Percentiles rank a stretch among this genome's conserved stretches.
These are phyloP conservation scores for Physcia stellaris DNA, from an alignment of 495 filamentous ascomycete species.

Conservation along the genomic window DNA sequence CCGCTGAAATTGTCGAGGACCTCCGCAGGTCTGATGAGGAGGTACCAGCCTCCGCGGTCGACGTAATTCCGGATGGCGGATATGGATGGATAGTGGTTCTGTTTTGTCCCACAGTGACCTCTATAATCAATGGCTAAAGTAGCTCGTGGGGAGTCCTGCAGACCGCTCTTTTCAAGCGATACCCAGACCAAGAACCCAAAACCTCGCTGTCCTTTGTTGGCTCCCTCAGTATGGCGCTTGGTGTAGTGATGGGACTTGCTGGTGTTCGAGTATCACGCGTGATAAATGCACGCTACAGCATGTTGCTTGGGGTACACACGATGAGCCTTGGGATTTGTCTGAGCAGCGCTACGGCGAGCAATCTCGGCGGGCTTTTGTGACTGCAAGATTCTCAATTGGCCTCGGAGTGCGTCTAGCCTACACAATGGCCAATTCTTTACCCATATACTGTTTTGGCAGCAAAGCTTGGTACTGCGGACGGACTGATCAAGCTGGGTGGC, in stretches of 20 bases:
- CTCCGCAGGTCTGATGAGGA: not conserved
- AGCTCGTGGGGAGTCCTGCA: slow-evolving; percentile 48
- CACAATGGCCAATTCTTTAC: slow-evolving; percentile 13
- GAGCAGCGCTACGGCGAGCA: slow-evolving; percentile 33
- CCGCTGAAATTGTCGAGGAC: not conserved
- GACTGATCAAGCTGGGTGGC: slow-evolving; percentile 39
- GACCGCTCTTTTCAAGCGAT: slow-evolving; percentile 32
- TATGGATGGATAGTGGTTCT: slow-evolving; percentile 45
- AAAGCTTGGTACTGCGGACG: slow-evolving; percentile 44
- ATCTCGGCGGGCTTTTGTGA: slow-evolving; percentile 42
- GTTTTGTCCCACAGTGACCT: slow-evolving; percentile 36
- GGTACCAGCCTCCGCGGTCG: slow-evolving; percentile 2
- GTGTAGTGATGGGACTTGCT: slow-evolving; percentile 33
- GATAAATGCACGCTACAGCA: slow-evolving; percentile 31
- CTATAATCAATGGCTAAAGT: slow-evolving; percentile 39
- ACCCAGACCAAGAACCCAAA: slow-evolving; percentile 24
- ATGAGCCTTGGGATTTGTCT: slow-evolving; percentile 35
- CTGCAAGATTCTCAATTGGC: slow-evolving; percentile 38
- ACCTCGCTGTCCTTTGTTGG: slow-evolving; percentile 44
- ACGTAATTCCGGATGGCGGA: slow-evolving; percentile 37
- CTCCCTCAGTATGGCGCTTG: slow-evolving; percentile 32
- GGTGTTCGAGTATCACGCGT: slow-evolving; percentile 35
- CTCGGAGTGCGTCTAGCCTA: slow-evolving; percentile 20
- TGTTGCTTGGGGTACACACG: slow-evolving; percentile 30
- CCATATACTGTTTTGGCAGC: slow-evolving; percentile 41